Conservation (phyloP, 108 stramenopile genomes). For the Cyclotella kingstonii region DNA sequence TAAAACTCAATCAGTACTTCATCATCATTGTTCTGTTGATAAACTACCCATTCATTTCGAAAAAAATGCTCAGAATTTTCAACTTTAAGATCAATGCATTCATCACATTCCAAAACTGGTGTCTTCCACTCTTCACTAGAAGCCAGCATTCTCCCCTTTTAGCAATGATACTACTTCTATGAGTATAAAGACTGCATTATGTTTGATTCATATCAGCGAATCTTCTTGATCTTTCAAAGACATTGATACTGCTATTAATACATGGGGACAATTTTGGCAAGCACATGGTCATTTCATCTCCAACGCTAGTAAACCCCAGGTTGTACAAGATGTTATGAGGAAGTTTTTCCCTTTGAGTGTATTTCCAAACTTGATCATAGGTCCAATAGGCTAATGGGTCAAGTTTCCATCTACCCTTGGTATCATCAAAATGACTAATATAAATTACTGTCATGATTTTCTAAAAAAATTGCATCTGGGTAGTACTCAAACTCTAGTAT, state of each 20-base stretch:
- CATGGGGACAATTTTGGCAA: neutral
- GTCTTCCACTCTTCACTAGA: constrained; percentile 19
- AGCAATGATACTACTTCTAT: constrained; percentile 15
- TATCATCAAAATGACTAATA: constrained; percentile 8
- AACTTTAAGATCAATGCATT: constrained; percentile 18
- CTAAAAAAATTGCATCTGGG: neutral
- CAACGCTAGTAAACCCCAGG: constrained; percentile 42
- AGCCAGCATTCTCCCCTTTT: constrained; percentile 15
- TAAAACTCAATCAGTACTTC: constrained; percentile 48
- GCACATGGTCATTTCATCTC: constrained; percentile 50
- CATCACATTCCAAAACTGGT: constrained; percentile 25
- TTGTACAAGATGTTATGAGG: constrained; percentile 50
- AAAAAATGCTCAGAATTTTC: constrained; percentile 22
- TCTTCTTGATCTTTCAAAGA: constrained; percentile 44
- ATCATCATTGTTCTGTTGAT: neutral
- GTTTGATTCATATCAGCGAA: constrained; percentile 48
- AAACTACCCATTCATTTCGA: neutral
- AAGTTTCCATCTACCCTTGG: constrained; percentile 31
- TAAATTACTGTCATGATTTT: constrained; percentile 4
- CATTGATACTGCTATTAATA: neutral
- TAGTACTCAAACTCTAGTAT: constrained; percentile 36
- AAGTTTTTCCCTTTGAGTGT: constrained; percentile 31
- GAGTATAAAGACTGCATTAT: constrained; percentile 53
- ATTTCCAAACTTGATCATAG: constrained; percentile 49
- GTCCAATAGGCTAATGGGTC: constrained; percentile 51